A percentile compares a stretch with the other conserved stretches of the same genome.
phyloP scores from a whole-genome alignment of 1,139 yeast genomes.

The Suhomyces kunorum region DNA sequence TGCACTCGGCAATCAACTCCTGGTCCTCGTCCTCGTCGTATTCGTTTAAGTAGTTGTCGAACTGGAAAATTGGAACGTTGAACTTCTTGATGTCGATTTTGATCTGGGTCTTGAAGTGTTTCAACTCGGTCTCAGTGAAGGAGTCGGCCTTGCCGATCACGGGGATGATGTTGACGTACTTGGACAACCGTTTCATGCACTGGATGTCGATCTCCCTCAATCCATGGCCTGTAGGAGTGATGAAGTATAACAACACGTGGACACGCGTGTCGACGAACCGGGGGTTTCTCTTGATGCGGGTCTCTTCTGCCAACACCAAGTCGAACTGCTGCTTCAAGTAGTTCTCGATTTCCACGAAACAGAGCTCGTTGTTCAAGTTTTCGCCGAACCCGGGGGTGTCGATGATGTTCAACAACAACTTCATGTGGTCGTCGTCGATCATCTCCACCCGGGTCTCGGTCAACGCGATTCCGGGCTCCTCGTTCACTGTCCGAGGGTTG shows the following conservation, averaged over 20 bases:
- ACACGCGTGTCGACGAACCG: constrained; percentile 76
- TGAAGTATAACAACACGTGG: constrained; percentile 68
- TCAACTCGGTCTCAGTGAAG: constrained; percentile 73
- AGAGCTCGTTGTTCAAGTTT: constrained; percentile 59
- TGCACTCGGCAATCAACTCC: constrained; percentile 81
- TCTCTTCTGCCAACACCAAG: constrained; percentile 87
- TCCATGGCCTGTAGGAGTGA: constrained; percentile 79
- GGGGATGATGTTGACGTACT: constrained; percentile 85
- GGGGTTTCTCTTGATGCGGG: constrained; percentile 86
- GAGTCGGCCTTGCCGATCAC: constrained; percentile 87
- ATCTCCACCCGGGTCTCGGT: constrained; percentile 72
- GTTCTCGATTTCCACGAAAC: constrained; percentile 69
- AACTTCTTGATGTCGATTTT: constrained; percentile 73
- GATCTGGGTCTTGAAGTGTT: constrained; percentile 53
- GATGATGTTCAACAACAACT: constrained; percentile 59
- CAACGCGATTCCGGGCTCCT: constrained; percentile 62
- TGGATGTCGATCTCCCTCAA: constrained; percentile 73
- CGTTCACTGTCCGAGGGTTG: constrained; percentile 46
- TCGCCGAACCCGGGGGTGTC: constrained; percentile 85
- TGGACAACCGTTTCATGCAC: constrained; percentile 74
- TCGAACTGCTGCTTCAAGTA: constrained; percentile 90
- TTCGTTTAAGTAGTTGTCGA: constrained; percentile 49
- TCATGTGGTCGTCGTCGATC: constrained; percentile 75
- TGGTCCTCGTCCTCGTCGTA: constrained; percentile 57
- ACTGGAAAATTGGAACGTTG: constrained; percentile 81